A percentile compares a stretch with the other conserved stretches of the same genome.
Evolutionary conservation across 2,329 filamentous ascomycete species (phyloP).

Genomic region (Ascochyta lentis): DNA sequence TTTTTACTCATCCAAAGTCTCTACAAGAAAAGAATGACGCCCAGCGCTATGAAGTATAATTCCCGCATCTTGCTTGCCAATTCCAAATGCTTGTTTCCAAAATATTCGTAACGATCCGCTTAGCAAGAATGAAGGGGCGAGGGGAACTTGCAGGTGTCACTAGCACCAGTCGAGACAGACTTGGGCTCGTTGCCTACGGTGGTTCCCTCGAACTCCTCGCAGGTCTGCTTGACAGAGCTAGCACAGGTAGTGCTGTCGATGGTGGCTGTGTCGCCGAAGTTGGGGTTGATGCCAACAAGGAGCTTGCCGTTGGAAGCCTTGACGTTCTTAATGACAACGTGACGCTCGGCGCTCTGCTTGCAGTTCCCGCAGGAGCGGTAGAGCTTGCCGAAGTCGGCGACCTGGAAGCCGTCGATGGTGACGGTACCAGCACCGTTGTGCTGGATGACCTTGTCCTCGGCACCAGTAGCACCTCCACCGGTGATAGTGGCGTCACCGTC

Average conservation of each 20-base stretch:
- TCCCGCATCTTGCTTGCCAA: slow-evolving; percentile 2
- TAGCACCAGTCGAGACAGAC: slow-evolving; percentile 19
- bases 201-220: slow-evolving; percentile 33
- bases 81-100: background rate
- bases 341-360: slow-evolving; percentile 54
- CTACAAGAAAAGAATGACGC: slow-evolving; percentile 27
- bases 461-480: slow-evolving; percentile 47
- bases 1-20: slow-evolving; percentile 12
- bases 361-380: slow-evolving; percentile 55
- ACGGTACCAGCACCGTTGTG: slow-evolving; percentile 50
- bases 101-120: background rate
- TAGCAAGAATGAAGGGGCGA: slow-evolving; percentile 32
- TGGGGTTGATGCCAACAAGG: slow-evolving; percentile 57
- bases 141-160: slow-evolving; percentile 29
- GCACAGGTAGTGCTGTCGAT: slow-evolving; percentile 32
- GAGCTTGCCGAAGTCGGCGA: slow-evolving; percentile 45
- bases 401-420: slow-evolving; percentile 38
- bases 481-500: slow-evolving; percentile 45
- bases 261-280: slow-evolving; percentile 57
- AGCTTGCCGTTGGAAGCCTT: slow-evolving; percentile 49
- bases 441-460: slow-evolving; percentile 50
- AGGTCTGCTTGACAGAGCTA: slow-evolving; percentile 27
- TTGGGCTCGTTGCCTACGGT: slow-evolving; percentile 27
- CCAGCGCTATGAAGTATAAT: slow-evolving; percentile 17
- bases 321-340: slow-evolving; percentile 53